A percentile compares a stretch with the other conserved stretches of the same genome.
Evolutionary conservation across 192 early-diverging fungal genomes (phyloP).

Genomic region (Backusella sp.): DNA sequence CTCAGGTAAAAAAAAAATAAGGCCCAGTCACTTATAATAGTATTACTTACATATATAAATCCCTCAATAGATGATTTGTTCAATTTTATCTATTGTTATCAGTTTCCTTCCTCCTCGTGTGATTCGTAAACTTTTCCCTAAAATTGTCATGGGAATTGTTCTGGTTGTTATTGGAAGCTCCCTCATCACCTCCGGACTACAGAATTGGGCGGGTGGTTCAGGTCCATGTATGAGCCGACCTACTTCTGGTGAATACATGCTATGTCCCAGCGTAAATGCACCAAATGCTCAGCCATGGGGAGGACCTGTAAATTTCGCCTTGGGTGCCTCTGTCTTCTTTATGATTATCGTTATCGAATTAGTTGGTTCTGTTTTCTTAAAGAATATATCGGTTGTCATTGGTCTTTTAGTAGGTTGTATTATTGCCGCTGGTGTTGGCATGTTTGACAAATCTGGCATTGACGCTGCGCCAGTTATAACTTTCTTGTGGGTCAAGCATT

Average conservation of each 20-base stretch:
- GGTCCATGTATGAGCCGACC: constrained; percentile 44
- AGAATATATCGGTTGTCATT: constrained; percentile 50
- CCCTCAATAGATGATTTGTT: constrained; percentile 40
- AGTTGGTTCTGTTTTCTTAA: constrained; percentile 57
- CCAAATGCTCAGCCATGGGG: constrained; percentile 57
- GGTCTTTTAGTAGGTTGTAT: constrained; percentile 52
- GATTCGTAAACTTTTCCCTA: constrained; percentile 51
- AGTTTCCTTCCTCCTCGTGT: constrained; percentile 48
- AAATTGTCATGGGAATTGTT: constrained; percentile 53
- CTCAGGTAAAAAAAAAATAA: constrained; percentile 14
- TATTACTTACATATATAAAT: background rate
- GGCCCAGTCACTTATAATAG: background rate
- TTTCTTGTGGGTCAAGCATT: constrained; percentile 53
- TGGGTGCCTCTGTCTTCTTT: constrained; percentile 51
- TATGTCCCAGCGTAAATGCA: constrained; percentile 40
- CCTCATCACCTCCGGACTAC: constrained; percentile 43
- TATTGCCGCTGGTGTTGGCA: constrained; percentile 48
- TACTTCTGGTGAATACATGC: constrained; percentile 40
- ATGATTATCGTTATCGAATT: constrained; percentile 51
- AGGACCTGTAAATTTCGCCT: constrained; percentile 44
- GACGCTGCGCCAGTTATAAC: constrained; percentile 45
- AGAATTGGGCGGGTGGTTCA: constrained; percentile 49
- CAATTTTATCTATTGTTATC: constrained; percentile 40
- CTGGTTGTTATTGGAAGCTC: constrained; percentile 48
- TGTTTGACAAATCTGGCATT: constrained; percentile 42